Base-by-base conservation (phyloP, 31 red algal genomes). In the Porphyra umbilicalis region DNA sequence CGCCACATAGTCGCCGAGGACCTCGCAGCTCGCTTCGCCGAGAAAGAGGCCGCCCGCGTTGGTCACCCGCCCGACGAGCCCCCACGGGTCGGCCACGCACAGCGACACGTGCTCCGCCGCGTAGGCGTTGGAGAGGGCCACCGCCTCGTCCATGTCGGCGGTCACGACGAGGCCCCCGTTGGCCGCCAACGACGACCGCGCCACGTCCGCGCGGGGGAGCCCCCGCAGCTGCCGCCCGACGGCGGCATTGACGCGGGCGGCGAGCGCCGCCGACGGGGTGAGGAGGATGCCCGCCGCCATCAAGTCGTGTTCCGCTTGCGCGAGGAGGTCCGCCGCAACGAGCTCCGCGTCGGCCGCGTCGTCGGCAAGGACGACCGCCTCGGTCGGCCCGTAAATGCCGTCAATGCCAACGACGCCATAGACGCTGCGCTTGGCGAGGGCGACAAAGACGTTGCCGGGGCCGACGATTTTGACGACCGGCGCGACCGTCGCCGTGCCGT, bases 391-490 rank as follows among this genome's bases (percentile, higher is more conserved):
- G 75, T 92, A 92, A 10, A 95, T 79, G 2, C 89, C 90, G 77
- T 99, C 97, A 81, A 99, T 99, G 35, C 90, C 94, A 37, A 96
- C 92, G 18, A 93, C 35, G 30, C 92, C 97, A 79, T 88, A 95
- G 38, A 99, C 92, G 83, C 86, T 87, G 39, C 83, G 83, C 77
- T 99, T 99, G 6, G 97, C 97, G 35, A 95, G 85, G 13, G 97
- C 85, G 42, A 96, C 97, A 84, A 96, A 99, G 30, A 93, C 88
- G 81, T 99, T 99, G 77, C 97, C 97, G 9, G 97, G 97, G 33
- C 97, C 97, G 3, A 95, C 92, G 80, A 99, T 99, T 77, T 99
- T 99, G 74, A 97, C 97, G 34, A 99, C 94, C 16, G 79, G 83
- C 71, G 97, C 91, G 10, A 96, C 77, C 9, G 87, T 96, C 42